Percentiles rank a stretch among this genome's conserved stretches.
These are phyloP conservation scores for Garcia nutans DNA, from an alignment of 345 rosid species.

Conservation along the genomic window DNA sequence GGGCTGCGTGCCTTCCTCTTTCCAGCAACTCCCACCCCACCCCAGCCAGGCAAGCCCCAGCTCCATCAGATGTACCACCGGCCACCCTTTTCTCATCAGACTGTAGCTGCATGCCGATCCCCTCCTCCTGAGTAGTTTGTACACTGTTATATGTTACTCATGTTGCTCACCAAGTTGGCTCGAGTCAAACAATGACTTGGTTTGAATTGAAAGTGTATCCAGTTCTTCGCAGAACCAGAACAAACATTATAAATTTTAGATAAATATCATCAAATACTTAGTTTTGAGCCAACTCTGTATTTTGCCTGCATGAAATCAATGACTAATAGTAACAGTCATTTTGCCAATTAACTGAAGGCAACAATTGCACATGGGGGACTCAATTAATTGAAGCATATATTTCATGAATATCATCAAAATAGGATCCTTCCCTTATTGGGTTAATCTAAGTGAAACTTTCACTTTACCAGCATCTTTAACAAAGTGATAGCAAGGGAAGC, in stretches of 20 bases:
- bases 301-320: constrained; percentile 55
- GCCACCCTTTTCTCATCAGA: no score
- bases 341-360: constrained; percentile 19
- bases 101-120: no score
- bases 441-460: not conserved
- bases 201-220: constrained; percentile 46
- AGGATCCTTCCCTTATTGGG: not conserved
- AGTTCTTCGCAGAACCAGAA: constrained; percentile 60
- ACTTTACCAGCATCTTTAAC: not conserved
- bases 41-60: no score
- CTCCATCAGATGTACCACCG: no score
- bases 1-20: no score
- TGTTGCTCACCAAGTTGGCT: constrained; percentile 53
- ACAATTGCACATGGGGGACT: not conserved
- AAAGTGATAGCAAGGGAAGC: not conserved
- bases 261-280: constrained; percentile 47
- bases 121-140: no score
- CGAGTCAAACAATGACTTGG: constrained; percentile 47
- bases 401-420: not conserved
- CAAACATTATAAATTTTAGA: constrained; percentile 42
- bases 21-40: no score
- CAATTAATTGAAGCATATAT: not conserved
- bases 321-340: constrained; percentile 28
- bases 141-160: not conserved
- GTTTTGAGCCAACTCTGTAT: constrained; percentile 58